Conservation (phyloP, 441 rosid genomes). For the Adansonia madagascariensis region DNA sequence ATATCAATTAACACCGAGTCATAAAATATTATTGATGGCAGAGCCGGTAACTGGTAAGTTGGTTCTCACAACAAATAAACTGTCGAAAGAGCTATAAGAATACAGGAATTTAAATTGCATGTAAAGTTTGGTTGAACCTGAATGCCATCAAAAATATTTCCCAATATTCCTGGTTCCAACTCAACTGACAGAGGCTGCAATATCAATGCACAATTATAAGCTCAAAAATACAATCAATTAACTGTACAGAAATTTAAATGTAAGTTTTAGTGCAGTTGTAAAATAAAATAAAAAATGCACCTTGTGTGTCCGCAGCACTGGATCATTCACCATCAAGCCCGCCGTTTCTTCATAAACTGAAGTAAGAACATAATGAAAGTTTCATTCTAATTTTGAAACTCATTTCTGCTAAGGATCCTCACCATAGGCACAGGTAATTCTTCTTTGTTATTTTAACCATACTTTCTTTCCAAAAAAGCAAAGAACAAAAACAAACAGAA, state of each 20-base stretch:
- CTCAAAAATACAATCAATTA: conserved; percentile 15
- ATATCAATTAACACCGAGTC: not conserved
- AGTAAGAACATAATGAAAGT: conserved; percentile 17
- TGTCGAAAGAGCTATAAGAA: not conserved
- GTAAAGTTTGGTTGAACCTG: conserved; percentile 58
- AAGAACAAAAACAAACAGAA: not conserved
- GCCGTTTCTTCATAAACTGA: conserved; percentile 98
- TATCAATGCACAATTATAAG: conserved; percentile 29
- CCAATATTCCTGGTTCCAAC: conserved; percentile 98
- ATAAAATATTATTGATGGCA: conserved; percentile 17
- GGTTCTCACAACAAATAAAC: not conserved
- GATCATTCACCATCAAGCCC: conserved; percentile 93
- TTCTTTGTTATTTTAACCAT: too few species aligned
- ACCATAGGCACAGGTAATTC: not conserved
- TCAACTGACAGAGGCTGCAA: conserved; percentile 97
- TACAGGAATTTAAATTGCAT: conserved; percentile 7
- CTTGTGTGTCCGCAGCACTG: conserved; percentile 92
- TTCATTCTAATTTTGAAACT: conserved; percentile 23
- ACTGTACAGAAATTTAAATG: conserved; percentile 8
- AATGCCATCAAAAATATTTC: conserved; percentile 97
- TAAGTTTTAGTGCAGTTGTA: not conserved
- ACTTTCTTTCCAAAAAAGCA: not conserved
- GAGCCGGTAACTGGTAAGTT: conserved; percentile 14
- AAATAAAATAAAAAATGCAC: conserved; percentile 33
- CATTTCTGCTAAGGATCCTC: conserved; percentile 2